phyloP scores from a whole-genome alignment of 2,329 filamentous ascomycete genomes.

The Leptodontidium sp. region DNA sequence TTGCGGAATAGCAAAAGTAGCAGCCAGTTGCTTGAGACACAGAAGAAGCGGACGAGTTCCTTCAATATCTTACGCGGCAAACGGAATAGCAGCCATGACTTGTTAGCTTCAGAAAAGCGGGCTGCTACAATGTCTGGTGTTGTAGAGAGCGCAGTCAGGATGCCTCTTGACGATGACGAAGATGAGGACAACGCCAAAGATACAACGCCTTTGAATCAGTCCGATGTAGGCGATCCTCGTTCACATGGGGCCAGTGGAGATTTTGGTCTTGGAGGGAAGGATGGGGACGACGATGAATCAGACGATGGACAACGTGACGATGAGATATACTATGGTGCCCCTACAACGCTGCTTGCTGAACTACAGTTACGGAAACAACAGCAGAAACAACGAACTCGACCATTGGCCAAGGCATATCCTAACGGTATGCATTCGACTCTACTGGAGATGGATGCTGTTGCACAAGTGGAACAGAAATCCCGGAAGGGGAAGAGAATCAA shows the following conservation, averaged over 20 bases:
- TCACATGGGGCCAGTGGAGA: constrained; percentile 30
- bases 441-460: constrained; percentile 88
- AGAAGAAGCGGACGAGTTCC: constrained; percentile 57
- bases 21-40: constrained; percentile 44
- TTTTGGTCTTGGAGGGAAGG: constrained; percentile 29
- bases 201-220: constrained; percentile 34
- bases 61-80: constrained; percentile 54
- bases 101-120: constrained; percentile 33
- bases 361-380: constrained; percentile 90
- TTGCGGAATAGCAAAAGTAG: constrained; percentile 61
- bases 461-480: constrained; percentile 80
- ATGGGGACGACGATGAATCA: constrained; percentile 53
- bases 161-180: constrained; percentile 39
- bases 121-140: constrained; percentile 38
- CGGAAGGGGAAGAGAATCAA: constrained; percentile 80
- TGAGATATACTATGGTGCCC: constrained; percentile 70
- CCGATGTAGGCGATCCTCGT: constrained; percentile 31
- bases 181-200: constrained; percentile 39
- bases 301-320: constrained; percentile 54
- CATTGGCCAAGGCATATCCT: constrained; percentile 66
- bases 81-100: constrained; percentile 38
- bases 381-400: constrained; percentile 80
- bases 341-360: constrained; percentile 91
- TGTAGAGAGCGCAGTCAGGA: constrained; percentile 32
- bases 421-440: constrained; percentile 91